Evolutionary conservation across 148 eudicot species (phyloP).

Genomic region (Pouteria glomerata): DNA sequence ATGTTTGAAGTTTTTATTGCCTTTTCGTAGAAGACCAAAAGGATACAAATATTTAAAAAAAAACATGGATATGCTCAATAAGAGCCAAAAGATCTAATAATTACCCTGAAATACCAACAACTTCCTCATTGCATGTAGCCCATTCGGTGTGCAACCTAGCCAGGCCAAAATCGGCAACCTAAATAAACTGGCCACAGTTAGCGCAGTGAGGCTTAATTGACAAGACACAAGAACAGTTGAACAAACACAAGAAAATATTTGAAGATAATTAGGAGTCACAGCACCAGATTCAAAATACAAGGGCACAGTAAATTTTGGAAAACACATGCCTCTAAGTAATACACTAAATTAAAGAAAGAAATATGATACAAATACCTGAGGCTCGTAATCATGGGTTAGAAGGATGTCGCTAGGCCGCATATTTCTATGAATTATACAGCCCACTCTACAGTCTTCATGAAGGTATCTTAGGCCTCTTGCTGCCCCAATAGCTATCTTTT

Average conservation of each 20-base stretch:
- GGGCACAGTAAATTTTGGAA: neutral
- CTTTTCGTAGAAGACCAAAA: neutral
- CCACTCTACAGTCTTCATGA: slow-evolving; percentile 95
- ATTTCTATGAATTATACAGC: slow-evolving; percentile 79
- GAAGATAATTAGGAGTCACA: neutral
- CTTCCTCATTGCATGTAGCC: slow-evolving; percentile 48
- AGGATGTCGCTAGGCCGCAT: slow-evolving; percentile 82
- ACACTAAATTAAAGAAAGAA: neutral
- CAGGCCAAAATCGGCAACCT: slow-evolving; percentile 91
- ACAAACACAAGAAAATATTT: neutral
- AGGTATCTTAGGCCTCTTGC: slow-evolving; percentile 92
- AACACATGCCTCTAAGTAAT: neutral
- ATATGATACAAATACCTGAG: slow-evolving; percentile 47
- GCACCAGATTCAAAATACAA: neutral
- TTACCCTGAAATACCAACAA: slow-evolving; percentile 72
- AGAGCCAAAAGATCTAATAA: neutral
- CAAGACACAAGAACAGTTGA: neutral
- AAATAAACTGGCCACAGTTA: slow-evolving; percentile 11
- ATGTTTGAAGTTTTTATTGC: no score
- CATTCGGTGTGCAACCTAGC: slow-evolving; percentile 73
- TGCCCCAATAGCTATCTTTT: slow-evolving; percentile 73
- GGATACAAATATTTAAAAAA: neutral
- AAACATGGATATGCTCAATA: no score
- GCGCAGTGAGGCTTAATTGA: neutral
- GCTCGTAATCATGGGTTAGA: slow-evolving; percentile 83